Base-by-base conservation (phyloP, 23 red algal species). In the Pyropia haitanensis region DNA sequence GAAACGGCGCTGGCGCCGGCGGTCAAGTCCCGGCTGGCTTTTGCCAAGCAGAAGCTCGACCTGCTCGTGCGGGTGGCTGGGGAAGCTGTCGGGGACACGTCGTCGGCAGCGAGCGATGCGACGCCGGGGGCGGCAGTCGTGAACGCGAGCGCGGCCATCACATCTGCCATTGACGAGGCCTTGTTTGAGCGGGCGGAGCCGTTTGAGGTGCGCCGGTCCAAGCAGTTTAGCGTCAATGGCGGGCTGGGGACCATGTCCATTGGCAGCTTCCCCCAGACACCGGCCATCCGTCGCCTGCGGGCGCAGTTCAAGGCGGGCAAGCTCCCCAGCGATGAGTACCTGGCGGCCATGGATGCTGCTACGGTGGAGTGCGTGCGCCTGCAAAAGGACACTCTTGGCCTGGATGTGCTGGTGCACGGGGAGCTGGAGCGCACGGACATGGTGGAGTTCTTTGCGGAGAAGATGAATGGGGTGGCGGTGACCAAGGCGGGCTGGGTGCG, bases 401-500 rank as follows among this genome's bases (percentile, higher is more conserved):
- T 95, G 49, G 90, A 95, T 65, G 79, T 95, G 16, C 56, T 95
- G 44, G 90, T 95, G 44, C 90, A 95, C 49, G 90, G 90, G 16
- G 90, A 95, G 50, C 73, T 67, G 13, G 90, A 95, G 53, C 90
- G 90, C 39, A 82, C 70, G 13, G 90, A 95, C 80, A 95, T 95
- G 90, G 90, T 95, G 13, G 90, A 95, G 75, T 95, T 88, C 58
- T 95, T 95, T 60, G 90, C 76, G 16, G 78, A 88, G 3, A 70
- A 79, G 67, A 66, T 95, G 20, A 66, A 72, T 24, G 90, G 90
- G 0, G 81, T 88, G 33, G 75, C 90, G 14, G 88, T 95, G 64
- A 95, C 90, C 46, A 69, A 65, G 18, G 51, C 81, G 31, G 90
- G 90, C 7, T 95, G 90, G 90, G 90, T 95, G 4, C 90, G 88